Base-by-base conservation (phyloP, 306 rosid genomes). In the Cucurbita ficifolia region DNA sequence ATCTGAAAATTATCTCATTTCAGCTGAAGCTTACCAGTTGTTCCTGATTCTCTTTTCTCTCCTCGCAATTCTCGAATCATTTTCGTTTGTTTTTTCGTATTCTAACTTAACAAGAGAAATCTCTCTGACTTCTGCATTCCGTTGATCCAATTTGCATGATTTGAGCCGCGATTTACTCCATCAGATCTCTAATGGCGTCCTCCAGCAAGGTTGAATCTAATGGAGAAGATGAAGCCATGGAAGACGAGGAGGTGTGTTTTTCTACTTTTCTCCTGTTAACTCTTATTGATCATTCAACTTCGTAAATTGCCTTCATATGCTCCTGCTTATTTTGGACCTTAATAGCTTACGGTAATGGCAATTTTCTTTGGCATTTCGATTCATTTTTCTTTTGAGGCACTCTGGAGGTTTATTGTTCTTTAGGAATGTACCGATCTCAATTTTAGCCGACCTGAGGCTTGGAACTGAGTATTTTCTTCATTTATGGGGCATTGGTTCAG, bases 141-240 rank as follows among this genome's bases (percentile, higher is more conserved):
- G 3, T 46, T 13, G 56, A 43, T 68, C 40, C 56, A 46, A 22
- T 68, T 65, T 65, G 54, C 43, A 50, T 50, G 53, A 69, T 69
- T 48, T 48, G 57, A 48, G 40, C 58, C 3, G 76, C 75, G 38
- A 13, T 63, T 49, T 45, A 58, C 83, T 62, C 81, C 19, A 53
- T 70, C 75, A 18, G 54, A 82, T 73, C 63, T 76, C 61, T 59
- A 52, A 92, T 92, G 96, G 92, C 94, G 17, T 92, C 96, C 67
- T 74, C 96, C 77, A 19, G 85, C 86, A 88, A 83, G 79, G 38
- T 79, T 74, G 81, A 82, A 72, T 49, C 76, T 39, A 77, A 76
- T 55, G 70, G 77, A 42, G 90, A 83, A 46, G 85, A 87, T 24
- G 90, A 89, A 74, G 82, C 77, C 78, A 78, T 74, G 55, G 88